Evolutionary conservation across 495 filamentous ascomycete genomes (phyloP).

Genomic region (Aspergillus nidulans): DNA sequence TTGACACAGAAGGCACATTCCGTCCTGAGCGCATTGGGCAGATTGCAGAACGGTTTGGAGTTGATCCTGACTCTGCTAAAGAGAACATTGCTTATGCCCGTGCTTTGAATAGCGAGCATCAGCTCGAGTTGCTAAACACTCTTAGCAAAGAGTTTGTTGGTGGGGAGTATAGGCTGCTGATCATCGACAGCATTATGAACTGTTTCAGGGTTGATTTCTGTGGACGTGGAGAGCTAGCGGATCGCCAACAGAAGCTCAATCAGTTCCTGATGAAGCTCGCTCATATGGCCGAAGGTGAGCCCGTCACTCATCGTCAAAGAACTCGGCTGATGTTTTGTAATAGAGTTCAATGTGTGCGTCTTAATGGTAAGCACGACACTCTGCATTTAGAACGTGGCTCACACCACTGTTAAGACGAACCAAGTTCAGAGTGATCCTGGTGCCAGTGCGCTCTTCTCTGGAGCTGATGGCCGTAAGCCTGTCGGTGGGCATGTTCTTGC

Average conservation of each 20-base stretch:
- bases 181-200: conserved; percentile 78
- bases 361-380: conserved; percentile 51
- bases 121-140: conserved; percentile 64
- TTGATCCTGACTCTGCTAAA: conserved; percentile 60
- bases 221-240: conserved; percentile 71
- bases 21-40: conserved; percentile 67
- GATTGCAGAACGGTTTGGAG: conserved; percentile 70
- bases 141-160: conserved; percentile 62
- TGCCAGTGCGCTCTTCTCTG: conserved; percentile 72
- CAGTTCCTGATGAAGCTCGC: conserved; percentile 65
- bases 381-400: not conserved
- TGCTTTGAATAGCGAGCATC: conserved; percentile 72
- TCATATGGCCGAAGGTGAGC: conserved; percentile 66
- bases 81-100: conserved; percentile 75
- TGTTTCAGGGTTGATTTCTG: conserved; percentile 72
- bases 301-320: not conserved
- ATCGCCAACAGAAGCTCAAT: conserved; percentile 72
- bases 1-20: conserved; percentile 79
- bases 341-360: conserved; percentile 75
- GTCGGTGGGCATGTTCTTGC: conserved; percentile 77
- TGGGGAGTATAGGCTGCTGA: conserved; percentile 65
- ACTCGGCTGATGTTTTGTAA: not conserved
- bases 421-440: conserved; percentile 81
- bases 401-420: conserved; percentile 53
- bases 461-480: conserved; percentile 70